Evolutionary conservation across 129 eudicot species (phyloP), one percentile per base, ranked within the genome.

Genomic region (Gnaphalium uliginosum): DNA sequence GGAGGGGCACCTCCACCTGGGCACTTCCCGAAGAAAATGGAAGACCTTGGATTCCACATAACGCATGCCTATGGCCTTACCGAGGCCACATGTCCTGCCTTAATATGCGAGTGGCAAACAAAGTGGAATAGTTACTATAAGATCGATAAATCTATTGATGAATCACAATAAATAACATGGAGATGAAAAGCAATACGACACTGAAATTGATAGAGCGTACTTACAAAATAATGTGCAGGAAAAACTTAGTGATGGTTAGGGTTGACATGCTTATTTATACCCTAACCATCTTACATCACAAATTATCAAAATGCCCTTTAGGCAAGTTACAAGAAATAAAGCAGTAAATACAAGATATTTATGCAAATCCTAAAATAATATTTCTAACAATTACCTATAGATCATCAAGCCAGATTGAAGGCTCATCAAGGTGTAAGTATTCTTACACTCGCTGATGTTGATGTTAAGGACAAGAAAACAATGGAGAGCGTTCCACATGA

Each of bases 31-130:
- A 78, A 78, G 48, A 81, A 66, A 57, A 81, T 84, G 60, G 88
- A 87, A 29, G 76, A 67, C 5, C 59, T 81, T 3, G 91, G 91
- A 3, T 84, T 87, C 73, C 78, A 75, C 53, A 82, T 87, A 25
- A 77, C 48, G 58, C 91, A 87, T 25, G 86, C 88, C 8, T 87
- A 87, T 59, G 91, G 91, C 24, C 84, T 87, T 2, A 87, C 91
- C 1, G 88, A 87, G 72, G 88, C 91, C 54, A 81, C 84, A 0
- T 86, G 91, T 23, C 88, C 88, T 0, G 91, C 86, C 0, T 82
- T 81, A 2, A 76, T 87, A 19, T 83, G 91, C 19, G 86, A 81
- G 74, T 84, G 88, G 86, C 81, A 84, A 51, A 53, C 66, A 13
- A 75, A 77, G 71, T 84, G 88, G 88, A 32, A 87, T 18, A 11